phyloP scores from a whole-genome alignment of 2,329 filamentous ascomycete genomes.

The Claviceps pusilla region DNA sequence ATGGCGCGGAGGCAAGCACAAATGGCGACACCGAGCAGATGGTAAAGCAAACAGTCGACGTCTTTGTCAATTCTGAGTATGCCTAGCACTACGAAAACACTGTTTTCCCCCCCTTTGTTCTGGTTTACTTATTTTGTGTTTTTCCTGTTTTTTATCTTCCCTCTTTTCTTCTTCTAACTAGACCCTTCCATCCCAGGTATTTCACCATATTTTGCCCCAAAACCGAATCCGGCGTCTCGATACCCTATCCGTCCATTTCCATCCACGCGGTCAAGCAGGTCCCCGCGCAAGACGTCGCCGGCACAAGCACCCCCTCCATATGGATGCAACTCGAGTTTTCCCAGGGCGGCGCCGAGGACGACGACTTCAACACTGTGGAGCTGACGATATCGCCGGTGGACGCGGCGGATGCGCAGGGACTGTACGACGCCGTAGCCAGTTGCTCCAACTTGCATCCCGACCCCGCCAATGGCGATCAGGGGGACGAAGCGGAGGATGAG shows the following conservation, averaged over 20 bases:
- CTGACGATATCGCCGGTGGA: constrained; percentile 46
- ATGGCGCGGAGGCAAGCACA: constrained; percentile 8
- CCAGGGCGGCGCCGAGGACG: constrained; percentile 41
- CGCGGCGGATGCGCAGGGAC: constrained; percentile 18
- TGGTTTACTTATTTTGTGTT: background rate
- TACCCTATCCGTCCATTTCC: constrained; percentile 60
- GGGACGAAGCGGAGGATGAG: constrained; percentile 32
- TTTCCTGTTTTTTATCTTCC: background rate
- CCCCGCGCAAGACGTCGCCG: constrained; percentile 16
- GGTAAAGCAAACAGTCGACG: constrained; percentile 35
- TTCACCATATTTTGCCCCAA: constrained; percentile 50
- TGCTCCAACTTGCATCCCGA: constrained; percentile 69
- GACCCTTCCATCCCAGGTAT: constrained; percentile 10
- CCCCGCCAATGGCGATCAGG: constrained; percentile 41
- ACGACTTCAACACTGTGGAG: constrained; percentile 52
- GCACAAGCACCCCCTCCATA: constrained; percentile 31
- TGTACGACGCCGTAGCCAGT: constrained; percentile 56
- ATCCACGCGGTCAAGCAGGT: constrained; percentile 59
- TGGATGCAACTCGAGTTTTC: constrained; percentile 57
- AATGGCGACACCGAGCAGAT: constrained; percentile 21
- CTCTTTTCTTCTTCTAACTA: background rate
- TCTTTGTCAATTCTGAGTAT: constrained; percentile 45
- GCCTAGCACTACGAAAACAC: background rate
- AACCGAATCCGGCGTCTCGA: constrained; percentile 45
- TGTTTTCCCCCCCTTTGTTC: too few species aligned